Evolutionary conservation across 768 basidiomycete species (phyloP).

Genomic region (Russula lepida): DNA sequence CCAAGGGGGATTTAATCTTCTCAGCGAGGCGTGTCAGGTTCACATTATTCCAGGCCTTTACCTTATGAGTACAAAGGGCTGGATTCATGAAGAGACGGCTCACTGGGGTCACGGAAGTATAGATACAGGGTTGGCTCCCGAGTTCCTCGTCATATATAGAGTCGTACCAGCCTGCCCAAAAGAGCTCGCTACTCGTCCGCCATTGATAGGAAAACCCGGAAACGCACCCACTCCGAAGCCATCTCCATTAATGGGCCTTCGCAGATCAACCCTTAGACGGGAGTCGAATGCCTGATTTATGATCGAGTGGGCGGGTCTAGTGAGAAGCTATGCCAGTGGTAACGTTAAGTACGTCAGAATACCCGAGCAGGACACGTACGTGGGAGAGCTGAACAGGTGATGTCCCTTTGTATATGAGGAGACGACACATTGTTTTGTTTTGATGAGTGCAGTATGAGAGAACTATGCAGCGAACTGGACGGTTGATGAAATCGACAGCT

Average conservation of each 20-base stretch:
- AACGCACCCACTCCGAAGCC: slow-evolving; percentile 88
- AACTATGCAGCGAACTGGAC: not conserved
- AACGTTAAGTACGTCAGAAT: not conserved
- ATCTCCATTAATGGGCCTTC: slow-evolving; percentile 88
- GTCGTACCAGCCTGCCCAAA: slow-evolving; percentile 81
- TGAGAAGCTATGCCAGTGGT: slow-evolving; percentile 71
- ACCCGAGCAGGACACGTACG: slow-evolving; percentile 31
- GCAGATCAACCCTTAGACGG: slow-evolving; percentile 69
- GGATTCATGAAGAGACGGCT: slow-evolving; percentile 21
- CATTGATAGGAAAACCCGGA: not conserved
- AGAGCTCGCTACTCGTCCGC: not conserved
- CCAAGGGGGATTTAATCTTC: slow-evolving; percentile 92
- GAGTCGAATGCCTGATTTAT: slow-evolving; percentile 98
- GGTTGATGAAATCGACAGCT: not conserved
- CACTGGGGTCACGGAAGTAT: slow-evolving; percentile 91
- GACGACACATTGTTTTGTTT: slow-evolving; percentile 58
- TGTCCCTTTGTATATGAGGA: slow-evolving; percentile 93
- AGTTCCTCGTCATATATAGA: slow-evolving; percentile 74
- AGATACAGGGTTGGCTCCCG: slow-evolving; percentile 86
- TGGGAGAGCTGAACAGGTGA: slow-evolving; percentile 88
- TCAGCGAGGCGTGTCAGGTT: slow-evolving; percentile 92
- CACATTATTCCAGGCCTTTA: slow-evolving; percentile 91
- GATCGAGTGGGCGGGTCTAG: slow-evolving; percentile 89
- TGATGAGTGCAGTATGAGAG: not conserved
- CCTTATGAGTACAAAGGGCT: not conserved